Conservation (phyloP, 352 stramenopile genomes). For the Elongisporangium undulatum region DNA sequence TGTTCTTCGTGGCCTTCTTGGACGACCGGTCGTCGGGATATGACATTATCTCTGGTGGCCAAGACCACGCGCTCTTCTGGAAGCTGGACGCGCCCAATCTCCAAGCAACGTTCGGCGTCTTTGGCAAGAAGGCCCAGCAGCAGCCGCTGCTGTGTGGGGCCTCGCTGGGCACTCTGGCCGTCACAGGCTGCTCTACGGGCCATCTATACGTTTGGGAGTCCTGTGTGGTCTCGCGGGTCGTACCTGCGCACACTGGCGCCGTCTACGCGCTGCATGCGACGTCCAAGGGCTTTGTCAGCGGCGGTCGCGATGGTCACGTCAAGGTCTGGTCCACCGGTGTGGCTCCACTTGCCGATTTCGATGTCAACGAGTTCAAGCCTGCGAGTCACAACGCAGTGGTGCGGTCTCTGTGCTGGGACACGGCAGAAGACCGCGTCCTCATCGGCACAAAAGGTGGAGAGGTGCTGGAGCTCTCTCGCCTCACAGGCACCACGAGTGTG, state of each 20-base stretch:
- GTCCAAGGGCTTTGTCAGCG: conserved; percentile 44
- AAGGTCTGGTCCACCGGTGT: conserved; percentile 61
- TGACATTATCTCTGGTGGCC: conserved; percentile 54
- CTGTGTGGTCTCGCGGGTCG: conserved; percentile 37
- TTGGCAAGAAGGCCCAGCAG: conserved; percentile 48
- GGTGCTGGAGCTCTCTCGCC: conserved; percentile 60
- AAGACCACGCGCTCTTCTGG: conserved; percentile 75
- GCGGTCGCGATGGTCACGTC: conserved; percentile 58
- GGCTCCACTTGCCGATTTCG: conserved; percentile 55
- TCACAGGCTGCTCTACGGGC: conserved; percentile 58
- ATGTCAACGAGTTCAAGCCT: conserved; percentile 44
- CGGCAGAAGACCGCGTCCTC: conserved; percentile 61
- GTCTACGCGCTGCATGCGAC: conserved; percentile 70
- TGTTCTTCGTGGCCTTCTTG: conserved; percentile 61
- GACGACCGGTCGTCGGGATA: conserved; percentile 38
- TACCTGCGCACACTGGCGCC: conserved; percentile 63
- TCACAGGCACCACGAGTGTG: conserved; percentile 50
- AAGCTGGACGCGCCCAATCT: conserved; percentile 44
- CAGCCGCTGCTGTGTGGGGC: conserved; percentile 58
- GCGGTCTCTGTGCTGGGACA: conserved; percentile 63
- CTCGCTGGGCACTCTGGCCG: conserved; percentile 40
- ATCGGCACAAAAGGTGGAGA: conserved; percentile 65
- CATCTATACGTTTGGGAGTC: conserved; percentile 77
- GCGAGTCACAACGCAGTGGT: conserved; percentile 39
- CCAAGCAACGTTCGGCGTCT: conserved; percentile 49